Base-by-base conservation (phyloP, 306 rosid genomes). In the Castanea mollissima region DNA sequence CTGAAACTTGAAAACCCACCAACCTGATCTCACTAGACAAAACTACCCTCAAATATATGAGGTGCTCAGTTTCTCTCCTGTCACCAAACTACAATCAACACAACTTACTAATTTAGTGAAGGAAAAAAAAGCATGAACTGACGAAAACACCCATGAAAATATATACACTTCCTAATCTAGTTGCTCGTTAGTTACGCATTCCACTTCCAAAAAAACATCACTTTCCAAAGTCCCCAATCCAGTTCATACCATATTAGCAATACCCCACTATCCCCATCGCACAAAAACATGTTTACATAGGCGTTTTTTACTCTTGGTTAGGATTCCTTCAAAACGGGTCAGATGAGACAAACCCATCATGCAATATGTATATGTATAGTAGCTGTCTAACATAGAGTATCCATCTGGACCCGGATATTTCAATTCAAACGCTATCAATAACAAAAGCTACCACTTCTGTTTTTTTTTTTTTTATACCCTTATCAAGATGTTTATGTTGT, bases 221-320 rank as follows among this genome's bases (percentile, higher is more conserved):
- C 83, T 70, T 65, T 88, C 85, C 74, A 16, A 7, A 71, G 80
- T 71, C 84, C 62, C 82, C 79, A 57, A 55, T 80, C 64, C 87
- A 63, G 79, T 82, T 63, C 85, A 78, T 16, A 19, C 60, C 62
- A 52, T 57, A 83, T 76, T 16, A 15, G 67, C 62, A 41, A 56
- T 71, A 51, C 74, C 86, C 78, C 73, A 69, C 83, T 15, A 0
- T 54, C 72, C 55, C 67, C 68, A 76, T 18, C 8, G 14, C 19
- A 27, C 23, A 34, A 5, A 2, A 74, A 78, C 16, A 12, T 49
- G 16, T 3, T 49, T 49, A 49, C 54, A 49, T 49, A 49, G 54
- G 54, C 4, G 46, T 41, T 11, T 41, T 41, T 41, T 2, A 69
- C 31, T 20, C 9, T 15, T 71, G 31, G 57, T 38, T 69, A 18